phyloP scores from a whole-genome alignment of 176 grass and related monocot species.

The Pharus latifolius region DNA sequence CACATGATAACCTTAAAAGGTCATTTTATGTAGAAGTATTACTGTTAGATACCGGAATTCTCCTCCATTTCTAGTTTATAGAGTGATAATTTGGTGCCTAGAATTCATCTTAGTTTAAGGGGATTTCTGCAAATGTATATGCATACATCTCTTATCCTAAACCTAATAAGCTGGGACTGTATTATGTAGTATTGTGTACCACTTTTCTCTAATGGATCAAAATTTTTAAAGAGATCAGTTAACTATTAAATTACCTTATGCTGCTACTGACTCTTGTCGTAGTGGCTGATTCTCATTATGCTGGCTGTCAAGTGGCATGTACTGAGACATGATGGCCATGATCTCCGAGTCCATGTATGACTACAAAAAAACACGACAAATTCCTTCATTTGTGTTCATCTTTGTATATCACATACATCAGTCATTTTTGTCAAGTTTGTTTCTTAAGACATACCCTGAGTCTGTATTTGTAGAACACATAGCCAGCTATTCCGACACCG shows the following conservation, averaged over 20 bases:
- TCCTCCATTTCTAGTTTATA: too few relatives aligned
- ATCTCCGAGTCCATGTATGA: conserved; percentile 99
- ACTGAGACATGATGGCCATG: conserved; percentile 99
- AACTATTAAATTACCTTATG: conserved; percentile 34
- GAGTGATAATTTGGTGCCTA: not conserved
- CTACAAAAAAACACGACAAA: conserved; percentile 4
- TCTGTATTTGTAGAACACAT: conserved; percentile 95
- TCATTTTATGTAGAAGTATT: too few relatives aligned
- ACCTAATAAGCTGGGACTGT: not conserved
- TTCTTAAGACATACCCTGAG: conserved; percentile 49
- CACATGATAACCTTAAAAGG: too few relatives aligned
- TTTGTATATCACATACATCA: not conserved
- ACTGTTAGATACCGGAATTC: too few relatives aligned
- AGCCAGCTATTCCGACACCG: conserved; percentile 54
- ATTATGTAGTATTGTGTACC: too few relatives aligned
- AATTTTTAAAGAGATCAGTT: too few relatives aligned
- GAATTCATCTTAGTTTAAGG: too few relatives aligned
- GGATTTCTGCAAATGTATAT: not conserved
- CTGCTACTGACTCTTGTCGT: conserved; percentile 43
- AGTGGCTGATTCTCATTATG: conserved; percentile 65
- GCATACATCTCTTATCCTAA: not conserved
- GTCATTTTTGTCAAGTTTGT: not conserved
- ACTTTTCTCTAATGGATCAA: too few relatives aligned
- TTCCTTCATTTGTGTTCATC: not conserved
- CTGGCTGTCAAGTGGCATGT: conserved; percentile 94